Evolutionary conservation across 2,329 filamentous ascomycete genomes (phyloP).

Genomic region (Nigrograna mackinnonii): DNA sequence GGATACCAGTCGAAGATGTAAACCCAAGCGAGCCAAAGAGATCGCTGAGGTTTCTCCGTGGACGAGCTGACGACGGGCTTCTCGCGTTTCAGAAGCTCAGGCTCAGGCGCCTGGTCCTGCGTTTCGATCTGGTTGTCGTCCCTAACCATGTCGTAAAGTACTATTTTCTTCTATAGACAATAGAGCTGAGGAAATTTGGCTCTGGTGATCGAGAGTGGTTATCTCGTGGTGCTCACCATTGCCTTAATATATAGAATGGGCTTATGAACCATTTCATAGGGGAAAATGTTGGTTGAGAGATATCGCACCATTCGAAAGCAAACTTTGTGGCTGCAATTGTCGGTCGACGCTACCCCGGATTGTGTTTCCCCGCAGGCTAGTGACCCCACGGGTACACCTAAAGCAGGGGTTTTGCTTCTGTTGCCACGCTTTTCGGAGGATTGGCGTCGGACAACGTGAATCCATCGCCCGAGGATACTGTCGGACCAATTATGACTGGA

Average conservation of each 20-base stretch:
- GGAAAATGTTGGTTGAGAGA: neutral
- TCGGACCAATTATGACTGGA: too few relatives aligned
- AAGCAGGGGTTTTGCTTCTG: slow-evolving; percentile 1
- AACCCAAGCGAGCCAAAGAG: slow-evolving; percentile 18
- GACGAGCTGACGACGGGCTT: slow-evolving; percentile 20
- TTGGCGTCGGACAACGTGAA: slow-evolving; percentile 22
- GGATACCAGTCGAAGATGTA: slow-evolving; percentile 26
- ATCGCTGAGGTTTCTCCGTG: slow-evolving; percentile 17
- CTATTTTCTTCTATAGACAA: too few relatives aligned
- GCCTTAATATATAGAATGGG: neutral
- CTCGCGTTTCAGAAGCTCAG: slow-evolving; percentile 1
- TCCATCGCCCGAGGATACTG: too few relatives aligned
- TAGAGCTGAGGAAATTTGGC: too few relatives aligned
- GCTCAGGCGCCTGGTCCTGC: neutral
- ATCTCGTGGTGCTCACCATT: neutral
- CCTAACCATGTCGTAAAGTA: slow-evolving; percentile 5
- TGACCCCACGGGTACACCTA: neutral
- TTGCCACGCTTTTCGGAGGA: slow-evolving; percentile 7
- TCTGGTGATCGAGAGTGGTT: neutral
- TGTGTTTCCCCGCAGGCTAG: slow-evolving; percentile 4
- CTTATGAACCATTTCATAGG: neutral
- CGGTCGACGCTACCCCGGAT: slow-evolving; percentile 5
- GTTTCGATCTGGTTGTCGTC: slow-evolving; percentile 1
- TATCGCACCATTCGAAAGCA: neutral
- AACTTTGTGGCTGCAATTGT: neutral